Percentiles rank a stretch among this genome's conserved stretches.
Conservation (phyloP, 495 filamentous ascomycete genomes). For the Cercophora newfieldiana region DNA sequence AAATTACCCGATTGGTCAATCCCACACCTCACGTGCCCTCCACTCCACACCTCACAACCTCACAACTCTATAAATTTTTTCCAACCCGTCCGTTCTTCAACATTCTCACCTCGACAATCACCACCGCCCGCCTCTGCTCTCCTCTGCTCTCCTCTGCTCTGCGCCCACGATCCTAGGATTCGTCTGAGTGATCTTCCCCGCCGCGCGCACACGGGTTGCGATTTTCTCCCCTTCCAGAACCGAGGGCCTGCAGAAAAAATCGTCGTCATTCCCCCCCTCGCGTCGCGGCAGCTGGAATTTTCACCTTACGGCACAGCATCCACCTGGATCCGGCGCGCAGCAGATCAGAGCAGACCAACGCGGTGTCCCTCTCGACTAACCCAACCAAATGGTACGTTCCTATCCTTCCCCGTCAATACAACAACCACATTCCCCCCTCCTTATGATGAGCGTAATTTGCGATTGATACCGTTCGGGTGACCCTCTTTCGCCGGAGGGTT, state of each 20-base stretch:
- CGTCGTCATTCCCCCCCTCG: not conserved
- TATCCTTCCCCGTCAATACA: not conserved
- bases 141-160: no score
- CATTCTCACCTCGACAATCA: not conserved
- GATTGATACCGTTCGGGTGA: constrained; percentile 11
- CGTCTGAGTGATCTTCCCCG: not conserved
- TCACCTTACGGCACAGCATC: not conserved
- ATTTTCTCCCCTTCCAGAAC: not conserved
- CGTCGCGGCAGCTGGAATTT: not conserved
- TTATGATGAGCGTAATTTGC: constrained; percentile 12
- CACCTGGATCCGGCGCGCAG: no score
- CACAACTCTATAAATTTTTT: not conserved
- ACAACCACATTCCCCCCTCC: not conserved
- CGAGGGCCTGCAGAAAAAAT: not conserved
- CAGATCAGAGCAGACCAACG: no score
- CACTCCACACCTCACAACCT: not conserved
- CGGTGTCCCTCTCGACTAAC: not conserved
- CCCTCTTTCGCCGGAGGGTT: constrained; percentile 7
- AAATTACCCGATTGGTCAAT: constrained; percentile 5
- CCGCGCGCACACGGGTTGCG: not conserved
- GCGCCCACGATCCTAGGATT: not conserved
- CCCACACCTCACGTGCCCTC: not conserved
- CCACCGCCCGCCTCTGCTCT: not conserved
- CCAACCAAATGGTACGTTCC: not conserved
- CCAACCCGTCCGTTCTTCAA: not conserved